Base-by-base conservation (phyloP, 75 land plant genomes). In the Cryptomeria japonica region DNA sequence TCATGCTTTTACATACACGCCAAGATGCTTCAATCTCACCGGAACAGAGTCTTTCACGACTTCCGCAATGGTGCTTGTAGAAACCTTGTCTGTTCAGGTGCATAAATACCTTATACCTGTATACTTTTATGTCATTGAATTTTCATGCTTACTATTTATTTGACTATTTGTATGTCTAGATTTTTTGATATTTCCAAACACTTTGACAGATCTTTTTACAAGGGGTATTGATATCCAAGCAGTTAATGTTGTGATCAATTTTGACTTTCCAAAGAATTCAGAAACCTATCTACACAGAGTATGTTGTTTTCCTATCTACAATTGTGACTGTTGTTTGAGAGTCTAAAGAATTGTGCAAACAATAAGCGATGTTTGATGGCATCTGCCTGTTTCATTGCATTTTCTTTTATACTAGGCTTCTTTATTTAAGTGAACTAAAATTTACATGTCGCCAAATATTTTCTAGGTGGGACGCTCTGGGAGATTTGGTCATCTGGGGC, bases 201-300 rank as follows among this genome's bases (percentile, higher is more conserved):
- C 84, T 44, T 76, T 84, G 86, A 82, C 90, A 90, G 91, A 90
- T 88, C 82, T 90, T 39, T 90, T 90, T 80, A 90, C 91, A 41
- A 75, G 91, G 32, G 91, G 91, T 7, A 90, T 90, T 86, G 91
- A 90, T 83, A 89, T 90, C 28, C 91, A 90, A 80, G 91, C 91
- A 16, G 91, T 90, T 76, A 90, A 90, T 79, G 91, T 90, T 41
- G 91, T 90, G 34, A 90, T 90, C 86, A 90, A 90, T 47, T 90
- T 90, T 85, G 91, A 90, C 77, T 90, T 90, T 56, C 91, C 91
- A 32, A 90, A 89, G 84, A 90, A 89, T 85, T 90, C 91, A 15
- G 91, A 90, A 76, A 90, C 91, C 1, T 90, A 90, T 64, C 80
- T 90, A 18, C 91, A 90, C 90, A 90, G 90, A 90, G 91, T 90